Base-by-base conservation (phyloP, 83 land plant genomes). In the Thuja plicata region DNA sequence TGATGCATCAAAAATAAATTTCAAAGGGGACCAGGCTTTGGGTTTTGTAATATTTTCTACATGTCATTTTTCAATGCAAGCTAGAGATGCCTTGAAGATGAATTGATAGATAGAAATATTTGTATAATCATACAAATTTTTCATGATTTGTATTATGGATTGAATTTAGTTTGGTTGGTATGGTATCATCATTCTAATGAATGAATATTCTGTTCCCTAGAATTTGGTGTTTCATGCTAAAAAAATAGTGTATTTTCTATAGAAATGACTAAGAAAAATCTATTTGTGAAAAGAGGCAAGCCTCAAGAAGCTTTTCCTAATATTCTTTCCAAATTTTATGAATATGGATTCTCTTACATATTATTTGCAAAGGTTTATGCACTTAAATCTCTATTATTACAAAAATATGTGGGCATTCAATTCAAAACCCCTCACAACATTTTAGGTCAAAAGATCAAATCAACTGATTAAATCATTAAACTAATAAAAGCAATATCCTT, bases 261-360 rank as follows among this genome's bases (percentile, higher is more conserved):
- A 8, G 99, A 98, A 91, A 98, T 98, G 99, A 99, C 99, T 50
- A 98, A 98, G 96, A 98, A 98, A 92, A 98, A 98, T 90, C 93
- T 98, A 2, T 97, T 95, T 88, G 95, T 98, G 52, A 98, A 97
- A 90, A 92, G 99, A 93, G 99, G 99, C 96, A 87, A 86, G 87
- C 78, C 21, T 27, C 43, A n/a, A 46, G 27, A 54, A 89, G 12
- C 76, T 37, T 76, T 79, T 57, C 38, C 8, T 86, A 40, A n/a
- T 3, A 43, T 74, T 27, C 8, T 43, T 82, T 43, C 5, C 21
- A 43, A 43, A 41, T 41, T 86, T 86, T 57, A 34, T 55, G 10
- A 55, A 30, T 12, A 13, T 35, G 2, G 30, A 86, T 15, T 2
- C 34, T 12, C 17, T 86, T 57, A 27, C 32, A 48, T 76, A 35